Percentiles rank a stretch among this genome's conserved stretches.
Conservation (phyloP, 2,329 filamentous ascomycete genomes). For the Thermothelomyces thermophilus region DNA sequence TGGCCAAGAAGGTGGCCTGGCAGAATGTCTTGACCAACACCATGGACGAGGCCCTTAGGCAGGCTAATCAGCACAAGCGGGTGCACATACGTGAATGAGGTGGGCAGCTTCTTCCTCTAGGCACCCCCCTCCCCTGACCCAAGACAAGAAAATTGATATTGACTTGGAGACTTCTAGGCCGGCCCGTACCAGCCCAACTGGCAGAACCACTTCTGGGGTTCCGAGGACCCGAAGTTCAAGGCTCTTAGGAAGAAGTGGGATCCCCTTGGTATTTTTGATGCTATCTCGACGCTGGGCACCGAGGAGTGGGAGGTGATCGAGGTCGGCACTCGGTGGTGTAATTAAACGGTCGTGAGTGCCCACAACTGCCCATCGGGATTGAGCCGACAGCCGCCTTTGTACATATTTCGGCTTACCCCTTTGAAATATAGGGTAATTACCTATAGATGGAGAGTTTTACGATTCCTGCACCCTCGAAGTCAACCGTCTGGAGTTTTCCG, state of each 20-base stretch:
- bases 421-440: no score
- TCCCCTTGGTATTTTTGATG: conserved; percentile 37
- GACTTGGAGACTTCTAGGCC: conserved; percentile 9
- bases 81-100: conserved; percentile 42
- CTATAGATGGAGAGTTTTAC: no score
- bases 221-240: conserved; percentile 31
- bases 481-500: no score
- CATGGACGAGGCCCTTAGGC: conserved; percentile 32
- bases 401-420: no score
- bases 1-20: conserved; percentile 36
- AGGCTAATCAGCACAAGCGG: conserved; percentile 33
- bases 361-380: no score
- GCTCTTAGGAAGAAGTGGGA: conserved; percentile 40
- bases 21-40: conserved; percentile 34
- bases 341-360: conserved; percentile 22
- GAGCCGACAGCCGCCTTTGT: no score
- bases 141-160: neutral
- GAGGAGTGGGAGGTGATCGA: conserved; percentile 38
- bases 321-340: conserved; percentile 36
- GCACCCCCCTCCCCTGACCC: neutral
- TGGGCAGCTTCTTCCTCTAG: conserved; percentile 3
- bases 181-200: conserved; percentile 31
- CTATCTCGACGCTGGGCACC: conserved; percentile 37
- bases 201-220: conserved; percentile 36
- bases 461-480: no score